Percentiles rank a stretch among this genome's conserved stretches.
Evolutionary conservation across 306 rosid genomes (phyloP).

Genomic region (barrel medic (Medicago truncatula)): DNA sequence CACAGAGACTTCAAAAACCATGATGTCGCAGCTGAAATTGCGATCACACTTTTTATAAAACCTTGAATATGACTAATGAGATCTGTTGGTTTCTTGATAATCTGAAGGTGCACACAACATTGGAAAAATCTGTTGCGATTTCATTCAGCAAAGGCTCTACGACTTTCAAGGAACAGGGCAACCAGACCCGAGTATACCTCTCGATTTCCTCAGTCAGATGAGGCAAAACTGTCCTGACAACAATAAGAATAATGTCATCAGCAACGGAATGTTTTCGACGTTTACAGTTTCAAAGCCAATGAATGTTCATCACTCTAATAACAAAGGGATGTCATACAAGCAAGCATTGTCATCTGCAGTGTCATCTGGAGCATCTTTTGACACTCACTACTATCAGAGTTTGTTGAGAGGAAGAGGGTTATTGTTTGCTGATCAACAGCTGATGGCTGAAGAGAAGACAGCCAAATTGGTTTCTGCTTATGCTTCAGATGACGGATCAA

Average conservation of each 20-base stretch:
- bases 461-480: slow-evolving; percentile 68
- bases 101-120: slow-evolving; percentile 87
- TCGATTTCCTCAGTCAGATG: slow-evolving; percentile 62
- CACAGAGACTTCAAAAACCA: not conserved
- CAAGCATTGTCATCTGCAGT: slow-evolving; percentile 57
- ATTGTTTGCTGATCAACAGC: slow-evolving; percentile 85
- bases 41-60: not conserved
- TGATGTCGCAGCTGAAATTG: not conserved
- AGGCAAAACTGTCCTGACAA: slow-evolving; percentile 54
- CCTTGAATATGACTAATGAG: slow-evolving; percentile 9
- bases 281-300: slow-evolving; percentile 36
- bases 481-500: slow-evolving; percentile 59
- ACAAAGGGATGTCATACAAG: slow-evolving; percentile 48
- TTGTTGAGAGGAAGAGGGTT: slow-evolving; percentile 56
- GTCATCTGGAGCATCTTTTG: slow-evolving; percentile 62
- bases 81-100: slow-evolving; percentile 32
- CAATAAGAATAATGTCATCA: slow-evolving; percentile 11
- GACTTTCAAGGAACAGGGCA: slow-evolving; percentile 73
- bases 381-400: slow-evolving; percentile 69
- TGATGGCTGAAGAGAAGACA: slow-evolving; percentile 50
- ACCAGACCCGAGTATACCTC: slow-evolving; percentile 71
- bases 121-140: slow-evolving; percentile 78
- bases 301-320: slow-evolving; percentile 1
- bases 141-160: slow-evolving; percentile 64
- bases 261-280: slow-evolving; percentile 16